Conservation (phyloP, 2,329 filamentous ascomycete species). For the Fusarium domesticum region DNA sequence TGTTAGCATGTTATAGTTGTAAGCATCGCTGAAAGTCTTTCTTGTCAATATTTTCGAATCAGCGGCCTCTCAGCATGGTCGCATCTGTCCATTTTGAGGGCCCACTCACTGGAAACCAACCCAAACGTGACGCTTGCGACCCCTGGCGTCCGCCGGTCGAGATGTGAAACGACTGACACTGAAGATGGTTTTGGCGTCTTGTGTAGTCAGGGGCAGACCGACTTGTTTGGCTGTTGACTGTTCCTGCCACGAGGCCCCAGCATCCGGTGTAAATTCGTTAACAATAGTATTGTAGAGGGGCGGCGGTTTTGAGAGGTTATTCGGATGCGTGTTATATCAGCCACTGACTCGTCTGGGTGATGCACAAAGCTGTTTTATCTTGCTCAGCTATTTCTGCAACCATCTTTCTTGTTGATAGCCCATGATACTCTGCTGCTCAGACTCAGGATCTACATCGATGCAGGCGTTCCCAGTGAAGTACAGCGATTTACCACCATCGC, state of each 20-base stretch:
- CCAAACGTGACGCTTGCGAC: slow-evolving; percentile 21
- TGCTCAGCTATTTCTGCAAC: slow-evolving; percentile 2
- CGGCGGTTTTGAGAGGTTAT: no score
- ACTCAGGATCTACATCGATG: not conserved
- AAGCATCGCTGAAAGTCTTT: no score
- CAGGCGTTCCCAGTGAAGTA: slow-evolving; percentile 2
- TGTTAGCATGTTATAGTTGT: no score
- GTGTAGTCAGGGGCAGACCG: slow-evolving; percentile 14
- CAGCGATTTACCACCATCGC: slow-evolving; percentile 8
- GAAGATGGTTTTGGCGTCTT: slow-evolving; percentile 14
- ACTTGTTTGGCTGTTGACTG: slow-evolving; percentile 18
- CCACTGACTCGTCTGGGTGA: slow-evolving; percentile 1
- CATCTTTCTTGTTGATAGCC: slow-evolving; percentile 6
- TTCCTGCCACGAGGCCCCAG: slow-evolving; percentile 9
- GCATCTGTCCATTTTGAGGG: slow-evolving; percentile 8
- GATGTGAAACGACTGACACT: slow-evolving; percentile 21
- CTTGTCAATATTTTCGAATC: not conserved
- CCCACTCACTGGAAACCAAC: slow-evolving; percentile 24
- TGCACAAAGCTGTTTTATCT: slow-evolving; percentile 1
- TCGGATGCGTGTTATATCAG: slow-evolving; percentile 2
- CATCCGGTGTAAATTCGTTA: slow-evolving; percentile 4
- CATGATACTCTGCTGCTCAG: not conserved
- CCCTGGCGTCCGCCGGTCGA: slow-evolving; percentile 16
- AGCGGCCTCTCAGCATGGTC: not conserved
- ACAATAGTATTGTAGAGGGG: slow-evolving; percentile 4